These are phyloP conservation scores for Xanthoconium separans DNA, from an alignment of 1,284 basidiomycete genomes.

Conservation along the genomic window DNA sequence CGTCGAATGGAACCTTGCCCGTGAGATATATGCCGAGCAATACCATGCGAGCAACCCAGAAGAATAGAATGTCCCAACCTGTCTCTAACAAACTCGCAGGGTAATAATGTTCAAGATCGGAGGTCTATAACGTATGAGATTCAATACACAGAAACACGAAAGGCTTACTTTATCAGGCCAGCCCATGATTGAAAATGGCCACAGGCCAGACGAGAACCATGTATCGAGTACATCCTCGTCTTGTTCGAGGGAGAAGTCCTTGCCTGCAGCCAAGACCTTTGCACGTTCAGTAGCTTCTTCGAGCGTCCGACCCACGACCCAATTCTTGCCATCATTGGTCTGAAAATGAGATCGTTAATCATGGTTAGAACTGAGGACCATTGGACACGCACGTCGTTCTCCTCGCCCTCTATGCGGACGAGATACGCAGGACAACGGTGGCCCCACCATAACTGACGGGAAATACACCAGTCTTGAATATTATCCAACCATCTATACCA, in stretches of 20 bases:
- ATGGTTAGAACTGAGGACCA: neutral
- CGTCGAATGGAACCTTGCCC: constrained; percentile 89
- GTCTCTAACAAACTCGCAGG: constrained; percentile 92
- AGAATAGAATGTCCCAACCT: constrained; percentile 99
- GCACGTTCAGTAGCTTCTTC: constrained; percentile 86
- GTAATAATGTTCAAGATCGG: constrained; percentile 82
- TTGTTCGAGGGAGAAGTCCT: constrained; percentile 81
- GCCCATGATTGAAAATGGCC: constrained; percentile 98
- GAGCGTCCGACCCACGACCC: constrained; percentile 87
- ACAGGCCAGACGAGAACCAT: constrained; percentile 98
- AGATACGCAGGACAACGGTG: constrained; percentile 97
- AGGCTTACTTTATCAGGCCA: constrained; percentile 85
- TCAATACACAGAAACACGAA: neutral
- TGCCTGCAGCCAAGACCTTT: constrained; percentile 67
- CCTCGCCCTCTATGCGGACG: constrained; percentile 80
- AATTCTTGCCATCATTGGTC: constrained; percentile 72
- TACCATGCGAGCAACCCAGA: constrained; percentile 99
- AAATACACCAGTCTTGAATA: constrained; percentile 99
- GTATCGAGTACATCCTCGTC: constrained; percentile 99
- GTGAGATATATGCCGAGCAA: constrained; percentile 92
- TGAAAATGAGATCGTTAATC: constrained; percentile 29
- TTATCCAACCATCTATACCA: constrained; percentile 97
- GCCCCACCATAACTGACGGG: constrained; percentile 99
- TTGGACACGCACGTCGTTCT: constrained; percentile 61
- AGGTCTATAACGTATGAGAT: constrained; percentile 45